A percentile compares a stretch with the other conserved stretches of the same genome.
These are phyloP conservation scores for Nakaseomyces nivariensis DNA, from an alignment of 1,139 yeast genomes.

Conservation along the genomic window DNA sequence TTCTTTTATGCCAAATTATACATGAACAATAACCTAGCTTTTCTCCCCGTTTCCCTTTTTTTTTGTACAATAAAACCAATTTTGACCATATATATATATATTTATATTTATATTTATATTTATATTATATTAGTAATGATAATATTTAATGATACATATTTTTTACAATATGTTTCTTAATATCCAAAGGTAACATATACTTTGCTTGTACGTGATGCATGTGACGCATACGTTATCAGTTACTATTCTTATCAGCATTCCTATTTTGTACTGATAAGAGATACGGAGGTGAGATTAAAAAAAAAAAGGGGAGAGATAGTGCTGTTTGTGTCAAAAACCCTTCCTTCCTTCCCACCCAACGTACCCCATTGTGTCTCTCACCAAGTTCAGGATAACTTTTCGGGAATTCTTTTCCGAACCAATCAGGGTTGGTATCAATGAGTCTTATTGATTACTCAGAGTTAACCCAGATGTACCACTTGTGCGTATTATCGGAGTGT, in stretches of 20 bases:
- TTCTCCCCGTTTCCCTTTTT: neutral
- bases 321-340: neutral
- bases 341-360: neutral
- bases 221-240: neutral
- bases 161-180: too few species aligned
- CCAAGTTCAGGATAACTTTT: too few species aligned
- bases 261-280: neutral
- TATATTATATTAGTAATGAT: neutral
- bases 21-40: neutral
- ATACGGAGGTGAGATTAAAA: too few species aligned
- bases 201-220: too few species aligned
- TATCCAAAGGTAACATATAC: neutral
- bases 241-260: neutral
- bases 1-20: neutral
- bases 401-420: neutral
- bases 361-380: neutral
- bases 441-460: too few species aligned
- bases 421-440: neutral
- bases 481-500: too few species aligned
- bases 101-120: neutral
- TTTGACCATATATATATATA: too few species aligned
- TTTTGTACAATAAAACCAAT: neutral
- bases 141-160: neutral
- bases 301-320: too few species aligned
- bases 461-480: too few species aligned